Evolutionary conservation across 169 alveolate species (phyloP), one percentile per base, ranked within the genome.

Genomic region (Babesia microti): DNA sequence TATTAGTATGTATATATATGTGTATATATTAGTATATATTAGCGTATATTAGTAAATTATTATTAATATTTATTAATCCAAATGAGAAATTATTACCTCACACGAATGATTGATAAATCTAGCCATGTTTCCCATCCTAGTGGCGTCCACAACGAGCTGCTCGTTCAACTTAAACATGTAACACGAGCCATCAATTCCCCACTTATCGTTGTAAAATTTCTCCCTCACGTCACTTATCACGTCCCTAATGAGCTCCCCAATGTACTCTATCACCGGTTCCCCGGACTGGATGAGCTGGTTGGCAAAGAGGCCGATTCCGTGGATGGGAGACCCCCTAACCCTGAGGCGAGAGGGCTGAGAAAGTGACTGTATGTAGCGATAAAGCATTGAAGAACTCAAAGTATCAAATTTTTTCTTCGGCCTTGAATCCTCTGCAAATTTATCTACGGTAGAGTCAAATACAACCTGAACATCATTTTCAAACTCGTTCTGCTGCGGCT

Each of bases 81-180:
- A 22, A 56, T 32, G 18, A 3, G 6, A n/a, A 52, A 23, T 1
- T 17, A 50, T 19, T 55, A 80, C 93, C 72, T 89, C 95, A 60
- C 99, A 94, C 47, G 95, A 86, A 76, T 94, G 99, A 72, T 94
- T 94, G 49, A 94, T 87, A 67, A 89, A 94, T 40, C 99, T 74
- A 19, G 98, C 94, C 53, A 78, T 88, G 54, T 89, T 89, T 18
- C 99, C 99, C 55, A 73, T 76, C 47, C 83, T 79, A 5, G 98
- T 92, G 2, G 99, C 99, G 74, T 94, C 99, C 6, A 94, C 90
- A 30, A 94, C 91, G 41, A 78, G 67, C 40, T 86, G 84, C 37
- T 88, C 92, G 52, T 92, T 97, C 19, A 92, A 72, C 45, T 98
- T 78, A 63, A 89, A 92, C 85, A 75, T 75, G 49, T 75, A 75